A percentile compares a stretch with the other conserved stretches of the same genome.
phyloP scores from a whole-genome alignment of 257 asterid species.

The Osmanthus fragrans region DNA sequence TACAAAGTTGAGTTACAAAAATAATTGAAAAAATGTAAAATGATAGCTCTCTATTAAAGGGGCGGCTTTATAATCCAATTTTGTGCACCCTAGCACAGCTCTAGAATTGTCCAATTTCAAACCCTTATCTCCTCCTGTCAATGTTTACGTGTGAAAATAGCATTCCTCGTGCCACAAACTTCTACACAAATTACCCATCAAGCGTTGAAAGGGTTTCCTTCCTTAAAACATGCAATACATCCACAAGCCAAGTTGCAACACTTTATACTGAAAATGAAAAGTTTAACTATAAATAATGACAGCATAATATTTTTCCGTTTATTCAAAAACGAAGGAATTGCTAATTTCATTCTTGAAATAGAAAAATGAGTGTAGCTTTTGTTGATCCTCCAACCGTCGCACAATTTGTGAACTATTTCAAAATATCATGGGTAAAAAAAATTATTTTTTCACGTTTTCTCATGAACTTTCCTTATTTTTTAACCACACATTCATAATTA shows the following conservation, averaged over 20 bases:
- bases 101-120: too few relatives aligned
- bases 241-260: background rate
- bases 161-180: background rate
- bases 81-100: too few relatives aligned
- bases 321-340: background rate
- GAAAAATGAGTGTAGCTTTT: conserved; percentile 49
- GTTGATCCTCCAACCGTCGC: conserved; percentile 48
- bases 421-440: conserved; percentile 37
- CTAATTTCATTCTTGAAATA: background rate
- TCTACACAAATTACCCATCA: background rate
- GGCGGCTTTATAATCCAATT: too few relatives aligned
- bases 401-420: conserved; percentile 49
- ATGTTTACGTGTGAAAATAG: background rate
- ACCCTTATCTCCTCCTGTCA: background rate
- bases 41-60: too few relatives aligned
- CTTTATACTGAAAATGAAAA: background rate
- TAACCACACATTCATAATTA: background rate
- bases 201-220: background rate
- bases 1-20: too few relatives aligned
- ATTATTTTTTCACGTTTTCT: too few relatives aligned
- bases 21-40: too few relatives aligned
- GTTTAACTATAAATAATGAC: background rate
- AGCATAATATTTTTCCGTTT: background rate
- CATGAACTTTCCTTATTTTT: too few relatives aligned
- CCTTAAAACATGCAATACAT: background rate